A percentile compares a stretch with the other conserved stretches of the same genome.
Evolutionary conservation across 306 rosid species (phyloP).

Genomic region (Cicer cuneatum): DNA sequence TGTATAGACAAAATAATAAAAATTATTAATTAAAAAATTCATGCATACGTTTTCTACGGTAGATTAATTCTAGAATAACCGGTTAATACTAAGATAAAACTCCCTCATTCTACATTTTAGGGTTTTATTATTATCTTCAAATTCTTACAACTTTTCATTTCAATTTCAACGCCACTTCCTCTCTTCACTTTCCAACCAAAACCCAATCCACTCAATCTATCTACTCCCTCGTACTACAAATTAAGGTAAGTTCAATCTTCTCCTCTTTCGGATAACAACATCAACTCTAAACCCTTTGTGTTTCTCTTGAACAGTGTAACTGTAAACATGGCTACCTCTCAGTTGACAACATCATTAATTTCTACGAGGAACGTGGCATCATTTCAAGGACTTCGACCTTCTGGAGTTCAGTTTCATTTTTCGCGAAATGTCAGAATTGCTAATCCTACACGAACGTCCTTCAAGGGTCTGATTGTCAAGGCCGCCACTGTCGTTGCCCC

Average conservation of each 20-base stretch:
- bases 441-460: constrained; percentile 53
- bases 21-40: too few species aligned
- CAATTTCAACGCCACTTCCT: constrained; percentile 16
- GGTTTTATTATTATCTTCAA: constrained; percentile 59
- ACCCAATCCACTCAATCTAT: background rate
- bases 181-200: background rate
- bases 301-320: constrained; percentile 4
- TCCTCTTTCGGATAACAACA: background rate
- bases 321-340: constrained; percentile 76
- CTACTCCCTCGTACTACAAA: background rate
- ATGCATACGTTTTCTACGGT: too few species aligned
- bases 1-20: too few species aligned
- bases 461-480: constrained; percentile 63
- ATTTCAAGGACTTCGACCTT: constrained; percentile 70
- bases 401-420: constrained; percentile 49
- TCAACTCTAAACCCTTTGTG: background rate
- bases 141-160: constrained; percentile 4
- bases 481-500: constrained; percentile 86
- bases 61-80: too few species aligned
- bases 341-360: constrained; percentile 70
- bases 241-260: constrained; percentile 17
- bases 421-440: constrained; percentile 42
- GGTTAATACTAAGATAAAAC: constrained; percentile 36
- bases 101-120: constrained; percentile 4
- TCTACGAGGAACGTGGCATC: constrained; percentile 61